These are phyloP conservation scores for Aspergillus felis DNA, from an alignment of 2,329 filamentous ascomycete species.

Conservation along the genomic window DNA sequence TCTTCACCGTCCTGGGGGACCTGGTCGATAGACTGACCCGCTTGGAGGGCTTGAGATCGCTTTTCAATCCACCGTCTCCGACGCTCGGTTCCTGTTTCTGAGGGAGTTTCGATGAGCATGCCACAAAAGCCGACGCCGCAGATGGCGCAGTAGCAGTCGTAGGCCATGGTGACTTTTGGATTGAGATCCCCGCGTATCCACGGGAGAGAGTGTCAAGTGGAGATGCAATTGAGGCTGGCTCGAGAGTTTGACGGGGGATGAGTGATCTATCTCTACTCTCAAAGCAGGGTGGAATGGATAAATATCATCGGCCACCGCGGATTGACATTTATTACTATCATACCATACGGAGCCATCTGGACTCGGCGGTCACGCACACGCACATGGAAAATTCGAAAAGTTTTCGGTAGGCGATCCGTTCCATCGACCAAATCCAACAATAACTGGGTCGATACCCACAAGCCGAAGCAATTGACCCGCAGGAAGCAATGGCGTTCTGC, in stretches of 20 bases:
- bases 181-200: background rate
- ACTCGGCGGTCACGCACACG: background rate
- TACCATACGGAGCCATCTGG: background rate
- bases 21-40: conserved; percentile 3
- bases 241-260: background rate
- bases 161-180: conserved; percentile 12
- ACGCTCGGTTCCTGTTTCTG: conserved; percentile 13
- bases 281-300: background rate
- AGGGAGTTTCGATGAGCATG: conserved; percentile 18
- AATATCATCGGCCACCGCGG: background rate
- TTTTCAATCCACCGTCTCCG: conserved; percentile 17
- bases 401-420: background rate
- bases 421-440: background rate
- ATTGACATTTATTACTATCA: background rate
- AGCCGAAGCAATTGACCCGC: background rate
- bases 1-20: conserved; percentile 7
- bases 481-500: background rate
- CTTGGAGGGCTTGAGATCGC: conserved; percentile 10
- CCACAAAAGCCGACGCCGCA: conserved; percentile 19
- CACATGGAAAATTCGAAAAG: background rate
- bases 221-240: background rate
- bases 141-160: conserved; percentile 21
- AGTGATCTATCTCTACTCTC: background rate
- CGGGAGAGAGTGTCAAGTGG: background rate
- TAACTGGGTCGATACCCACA: background rate